Base-by-base conservation (phyloP, 306 rosid species). In the Carpinus fangiana region DNA sequence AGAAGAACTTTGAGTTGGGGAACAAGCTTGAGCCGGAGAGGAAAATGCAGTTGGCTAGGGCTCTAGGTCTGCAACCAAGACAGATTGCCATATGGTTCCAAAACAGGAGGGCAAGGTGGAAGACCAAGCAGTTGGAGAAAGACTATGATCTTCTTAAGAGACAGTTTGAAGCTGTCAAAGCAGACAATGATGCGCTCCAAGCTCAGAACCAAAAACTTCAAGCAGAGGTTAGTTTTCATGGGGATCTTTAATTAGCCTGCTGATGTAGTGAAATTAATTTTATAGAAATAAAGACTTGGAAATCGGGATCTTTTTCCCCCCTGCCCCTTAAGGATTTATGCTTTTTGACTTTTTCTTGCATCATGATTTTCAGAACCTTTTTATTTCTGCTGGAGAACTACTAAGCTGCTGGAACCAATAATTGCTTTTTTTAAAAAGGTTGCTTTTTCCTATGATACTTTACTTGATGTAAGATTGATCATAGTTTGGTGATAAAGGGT, bases 11-110 rank as follows among this genome's bases (percentile, higher is more conserved):
- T 72, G 98, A 93, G 87, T 77, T 93, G 73, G 98, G 98, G 1
- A 93, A 93, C 51, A 93, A 93, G 87, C 98, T 93, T 74, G 98
- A 93, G 59, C 98, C 98, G 36, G 98, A 93, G 87, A 93, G 98
- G 75, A 93, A 93, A 91, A 83, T 93, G 98, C 98, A 93, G 80
- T 74, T 93, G 54, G 97, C 98, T 61, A 88, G 98, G 80, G 92
- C 93, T 62, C 92, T 93, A 73, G 93, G 93, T 2, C 79, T 93
- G 79, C 98, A 93, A 79, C 98, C 98, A 0, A 90, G 98, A 66
- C 98, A 93, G 74, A 87, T 93, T 76, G 97, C 98, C 10, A 93
- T 93, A 59, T 93, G 98, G 98, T 93, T 93, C 73, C 98, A 93
- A 70, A 93, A 93, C 81, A 89, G 98, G 36, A 91, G 98, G 65